A percentile compares a stretch with the other conserved stretches of the same genome.
These are phyloP conservation scores for Talaromyces liani DNA, from an alignment of 495 filamentous ascomycete species.

Conservation along the genomic window DNA sequence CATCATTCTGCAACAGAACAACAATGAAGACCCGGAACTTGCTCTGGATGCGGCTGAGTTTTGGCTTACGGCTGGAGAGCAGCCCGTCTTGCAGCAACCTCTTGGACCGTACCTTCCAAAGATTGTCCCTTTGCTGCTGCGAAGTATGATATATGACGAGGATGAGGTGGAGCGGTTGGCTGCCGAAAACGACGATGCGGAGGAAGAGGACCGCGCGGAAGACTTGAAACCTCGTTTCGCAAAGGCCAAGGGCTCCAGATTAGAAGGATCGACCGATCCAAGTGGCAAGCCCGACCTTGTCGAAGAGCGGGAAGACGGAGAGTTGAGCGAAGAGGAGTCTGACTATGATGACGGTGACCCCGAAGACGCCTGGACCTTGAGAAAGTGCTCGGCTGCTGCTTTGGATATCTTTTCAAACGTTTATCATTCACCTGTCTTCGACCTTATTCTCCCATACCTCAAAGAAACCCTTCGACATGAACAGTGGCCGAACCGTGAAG, in stretches of 20 bases:
- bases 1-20: constrained; percentile 82
- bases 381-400: constrained; percentile 96
- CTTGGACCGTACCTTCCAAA: constrained; percentile 72
- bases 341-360: constrained; percentile 76
- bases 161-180: constrained; percentile 84
- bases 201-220: constrained; percentile 79
- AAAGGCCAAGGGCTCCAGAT: constrained; percentile 54
- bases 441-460: constrained; percentile 84
- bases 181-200: constrained; percentile 81
- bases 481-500: constrained; percentile 91
- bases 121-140: constrained; percentile 83
- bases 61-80: constrained; percentile 90
- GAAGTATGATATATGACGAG: constrained; percentile 94
- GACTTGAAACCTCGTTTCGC: constrained; percentile 94
- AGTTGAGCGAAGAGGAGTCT: constrained; percentile 85
- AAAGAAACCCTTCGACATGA: constrained; percentile 80
- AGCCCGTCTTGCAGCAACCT: constrained; percentile 62
- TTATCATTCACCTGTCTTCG: constrained; percentile 83
- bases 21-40: constrained; percentile 77
- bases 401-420: constrained; percentile 89
- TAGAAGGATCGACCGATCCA: constrained; percentile 42
- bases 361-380: constrained; percentile 90
- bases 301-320: constrained; percentile 51
- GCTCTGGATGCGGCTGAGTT: constrained; percentile 96
- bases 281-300: constrained; percentile 28